phyloP scores from a whole-genome alignment of 371 early-diverging fungal genomes.

The Massospora cicadina region DNA sequence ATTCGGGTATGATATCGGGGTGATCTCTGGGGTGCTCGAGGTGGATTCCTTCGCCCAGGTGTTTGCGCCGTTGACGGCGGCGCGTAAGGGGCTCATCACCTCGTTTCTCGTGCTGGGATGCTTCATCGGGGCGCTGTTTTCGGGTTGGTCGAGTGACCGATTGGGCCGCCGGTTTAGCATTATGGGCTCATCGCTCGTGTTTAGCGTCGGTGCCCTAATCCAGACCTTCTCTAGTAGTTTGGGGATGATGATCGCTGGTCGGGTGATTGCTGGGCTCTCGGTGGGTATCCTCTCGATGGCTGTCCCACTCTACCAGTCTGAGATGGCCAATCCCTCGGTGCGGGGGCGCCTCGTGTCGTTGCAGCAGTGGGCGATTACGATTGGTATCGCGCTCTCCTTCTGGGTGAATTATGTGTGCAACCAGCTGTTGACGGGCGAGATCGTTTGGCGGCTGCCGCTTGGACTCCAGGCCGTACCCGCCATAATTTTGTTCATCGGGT shows the following conservation, averaged over 20 bases:
- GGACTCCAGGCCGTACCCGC: slow-evolving; percentile 61
- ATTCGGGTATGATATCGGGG: slow-evolving; percentile 15
- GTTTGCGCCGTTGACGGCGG: slow-evolving; percentile 4
- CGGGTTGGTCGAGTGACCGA: slow-evolving; percentile 5
- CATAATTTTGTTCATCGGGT: slow-evolving; percentile 30
- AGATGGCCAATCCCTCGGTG: slow-evolving; percentile 63
- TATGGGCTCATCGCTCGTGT: neutral
- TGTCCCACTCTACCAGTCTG: slow-evolving; percentile 52
- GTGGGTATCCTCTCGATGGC: slow-evolving; percentile 13
- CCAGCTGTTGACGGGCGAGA: slow-evolving; percentile 8
- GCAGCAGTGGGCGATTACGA: slow-evolving; percentile 77
- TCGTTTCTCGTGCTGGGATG: slow-evolving; percentile 10
- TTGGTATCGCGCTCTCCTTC: slow-evolving; percentile 13
- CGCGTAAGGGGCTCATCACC: slow-evolving; percentile 12
- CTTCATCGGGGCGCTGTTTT: slow-evolving; percentile 10
- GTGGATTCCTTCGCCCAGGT: slow-evolving; percentile 5
- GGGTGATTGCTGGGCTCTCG: slow-evolving; percentile 12
- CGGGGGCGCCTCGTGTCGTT: slow-evolving; percentile 76
- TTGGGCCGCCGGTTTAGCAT: slow-evolving; percentile 5
- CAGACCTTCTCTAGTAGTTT: slow-evolving; percentile 4
- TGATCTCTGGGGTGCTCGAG: slow-evolving; percentile 13
- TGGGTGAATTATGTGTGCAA: slow-evolving; percentile 10
- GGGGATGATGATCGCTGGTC: slow-evolving; percentile 10
- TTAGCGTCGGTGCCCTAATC: slow-evolving; percentile 8
- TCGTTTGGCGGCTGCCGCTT: slow-evolving; percentile 58